Evolutionary conservation across 208 protist genomes (phyloP).

Genomic region (Tetramitus jugosus): DNA sequence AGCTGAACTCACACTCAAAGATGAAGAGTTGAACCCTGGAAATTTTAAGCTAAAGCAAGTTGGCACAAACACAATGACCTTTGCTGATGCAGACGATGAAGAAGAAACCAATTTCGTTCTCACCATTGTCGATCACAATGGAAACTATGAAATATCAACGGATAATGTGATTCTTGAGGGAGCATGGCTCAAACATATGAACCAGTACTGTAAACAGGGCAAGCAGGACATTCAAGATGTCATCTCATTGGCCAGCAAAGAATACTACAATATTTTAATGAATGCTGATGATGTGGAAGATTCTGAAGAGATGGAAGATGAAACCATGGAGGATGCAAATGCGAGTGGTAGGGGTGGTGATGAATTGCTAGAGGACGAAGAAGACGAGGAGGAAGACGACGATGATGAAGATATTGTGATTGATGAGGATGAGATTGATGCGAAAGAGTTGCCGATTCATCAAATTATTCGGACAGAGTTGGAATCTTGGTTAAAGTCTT

Average conservation of each 20-base stretch:
- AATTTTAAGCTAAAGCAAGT: not conserved
- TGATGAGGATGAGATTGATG: not conserved
- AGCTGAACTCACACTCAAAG: not conserved
- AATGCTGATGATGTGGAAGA: too few relatives aligned
- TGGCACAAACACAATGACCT: not conserved
- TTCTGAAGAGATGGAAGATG: too few relatives aligned
- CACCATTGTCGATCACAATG: not conserved
- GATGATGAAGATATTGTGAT: not conserved
- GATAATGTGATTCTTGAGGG: not conserved
- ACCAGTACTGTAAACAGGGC: not conserved
- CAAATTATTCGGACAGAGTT: too few relatives aligned
- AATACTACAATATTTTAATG: not conserved
- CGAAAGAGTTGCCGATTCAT: too few relatives aligned
- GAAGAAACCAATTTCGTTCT: not conserved
- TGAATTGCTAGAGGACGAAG: not conserved
- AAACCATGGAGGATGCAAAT: too few relatives aligned
- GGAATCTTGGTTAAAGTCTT: too few relatives aligned
- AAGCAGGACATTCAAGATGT: not conserved
- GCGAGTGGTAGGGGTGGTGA: not conserved
- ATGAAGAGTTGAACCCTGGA: not conserved
- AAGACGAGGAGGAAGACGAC: not conserved
- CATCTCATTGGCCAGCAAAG: not conserved
- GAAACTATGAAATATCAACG: not conserved
- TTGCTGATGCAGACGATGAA: not conserved
- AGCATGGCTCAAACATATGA: not conserved